These are phyloP conservation scores for Tremellales sp. DNA, from an alignment of 1,284 basidiomycete species.

Conservation along the genomic window DNA sequence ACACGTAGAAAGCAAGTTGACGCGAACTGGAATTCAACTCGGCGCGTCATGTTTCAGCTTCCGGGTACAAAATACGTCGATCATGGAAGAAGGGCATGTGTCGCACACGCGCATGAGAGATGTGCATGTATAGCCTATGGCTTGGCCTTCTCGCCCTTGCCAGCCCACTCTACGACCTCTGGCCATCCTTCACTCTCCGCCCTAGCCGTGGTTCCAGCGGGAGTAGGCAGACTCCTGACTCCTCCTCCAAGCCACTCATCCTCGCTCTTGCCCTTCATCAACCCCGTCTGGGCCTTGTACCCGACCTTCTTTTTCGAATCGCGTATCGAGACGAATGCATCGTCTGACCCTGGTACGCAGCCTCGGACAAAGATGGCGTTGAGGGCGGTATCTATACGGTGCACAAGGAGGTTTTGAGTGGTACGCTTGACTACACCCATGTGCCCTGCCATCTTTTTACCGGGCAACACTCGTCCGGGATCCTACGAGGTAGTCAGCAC, in stretches of 20 bases:
- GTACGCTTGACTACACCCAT: slow-evolving; percentile 83
- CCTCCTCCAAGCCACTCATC: slow-evolving; percentile 79
- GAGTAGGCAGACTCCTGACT: slow-evolving; percentile 81
- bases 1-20: not conserved
- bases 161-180: slow-evolving; percentile 42
- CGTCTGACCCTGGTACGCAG: slow-evolving; percentile 54
- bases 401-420: slow-evolving; percentile 81
- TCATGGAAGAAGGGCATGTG: not conserved
- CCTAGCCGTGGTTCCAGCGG: slow-evolving; percentile 77
- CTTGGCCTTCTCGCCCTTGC: slow-evolving; percentile 17
- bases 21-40: not conserved
- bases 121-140: no score
- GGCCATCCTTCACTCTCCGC: slow-evolving; percentile 37
- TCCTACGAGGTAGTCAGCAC: slow-evolving; percentile 58
- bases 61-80: not conserved
- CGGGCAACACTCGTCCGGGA: slow-evolving; percentile 89
- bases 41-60: not conserved
- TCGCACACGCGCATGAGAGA: not conserved
- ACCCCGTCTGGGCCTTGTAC: slow-evolving; percentile 55
- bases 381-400: slow-evolving; percentile 78
- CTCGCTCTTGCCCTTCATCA: slow-evolving; percentile 62
- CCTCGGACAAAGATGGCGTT: slow-evolving; percentile 81
- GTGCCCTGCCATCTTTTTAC: slow-evolving; percentile 97
- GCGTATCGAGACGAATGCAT: slow-evolving; percentile 59
- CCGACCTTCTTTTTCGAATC: slow-evolving; percentile 82